Percentiles rank a stretch among this genome's conserved stretches.
phyloP scores from a whole-genome alignment of 1,284 basidiomycete species.

The Chondrostereum purpureum region DNA sequence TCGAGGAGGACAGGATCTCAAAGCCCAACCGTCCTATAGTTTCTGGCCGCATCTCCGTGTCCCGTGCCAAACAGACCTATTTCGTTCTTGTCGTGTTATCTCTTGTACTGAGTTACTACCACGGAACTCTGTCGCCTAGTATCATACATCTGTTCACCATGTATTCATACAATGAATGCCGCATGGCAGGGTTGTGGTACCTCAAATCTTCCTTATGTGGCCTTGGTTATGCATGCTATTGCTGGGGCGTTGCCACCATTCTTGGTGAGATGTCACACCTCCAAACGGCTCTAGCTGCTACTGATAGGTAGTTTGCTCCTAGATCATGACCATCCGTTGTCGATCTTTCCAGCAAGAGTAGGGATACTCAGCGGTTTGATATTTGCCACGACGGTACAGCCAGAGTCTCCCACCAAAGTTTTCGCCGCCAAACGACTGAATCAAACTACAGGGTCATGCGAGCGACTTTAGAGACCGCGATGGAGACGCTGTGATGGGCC shows the following conservation, averaged over 20 bases:
- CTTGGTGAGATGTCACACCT: slow-evolving; percentile 22
- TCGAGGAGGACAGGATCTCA: slow-evolving; percentile 29
- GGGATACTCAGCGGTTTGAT: slow-evolving; percentile 21
- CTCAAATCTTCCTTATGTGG: slow-evolving; percentile 25
- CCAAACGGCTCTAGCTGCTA: too few relatives aligned
- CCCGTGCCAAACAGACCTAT: slow-evolving; percentile 19
- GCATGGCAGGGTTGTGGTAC: slow-evolving; percentile 23
- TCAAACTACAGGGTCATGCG: slow-evolving; percentile 19
- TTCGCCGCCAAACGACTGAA: too few relatives aligned
- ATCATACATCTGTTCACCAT: slow-evolving; percentile 24
- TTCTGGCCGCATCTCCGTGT: slow-evolving; percentile 24
- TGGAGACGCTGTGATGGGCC: slow-evolving; percentile 24
- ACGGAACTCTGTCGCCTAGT: slow-evolving; percentile 18
- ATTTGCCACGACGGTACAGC: slow-evolving; percentile 21
- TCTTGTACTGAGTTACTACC: slow-evolving; percentile 18
- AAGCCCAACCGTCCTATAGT: slow-evolving; percentile 31
- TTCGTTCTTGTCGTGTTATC: slow-evolving; percentile 20
- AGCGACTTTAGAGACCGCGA: slow-evolving; percentile 27
- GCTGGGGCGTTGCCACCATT: slow-evolving; percentile 27
- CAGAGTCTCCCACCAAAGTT: not conserved
- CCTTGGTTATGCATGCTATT: slow-evolving; percentile 26
- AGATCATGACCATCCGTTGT: slow-evolving; percentile 16
- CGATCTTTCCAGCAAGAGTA: slow-evolving; percentile 15
- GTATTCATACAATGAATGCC: slow-evolving; percentile 26
- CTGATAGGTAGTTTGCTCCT: not conserved